These are phyloP conservation scores for Clathrus columnatus DNA, from an alignment of 768 basidiomycete genomes.

Conservation along the genomic window DNA sequence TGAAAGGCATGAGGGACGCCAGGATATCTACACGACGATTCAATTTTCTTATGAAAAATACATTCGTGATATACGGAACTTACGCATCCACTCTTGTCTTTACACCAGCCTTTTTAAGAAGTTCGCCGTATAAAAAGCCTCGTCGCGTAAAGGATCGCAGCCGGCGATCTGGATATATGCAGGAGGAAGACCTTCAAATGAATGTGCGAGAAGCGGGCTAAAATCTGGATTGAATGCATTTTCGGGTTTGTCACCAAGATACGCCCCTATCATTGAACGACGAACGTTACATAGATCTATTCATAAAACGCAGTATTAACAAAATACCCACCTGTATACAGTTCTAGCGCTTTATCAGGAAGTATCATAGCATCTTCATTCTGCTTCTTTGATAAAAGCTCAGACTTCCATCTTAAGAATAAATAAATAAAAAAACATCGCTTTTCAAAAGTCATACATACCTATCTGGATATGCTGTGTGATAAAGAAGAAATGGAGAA, in stretches of 20 bases:
- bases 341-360: not conserved
- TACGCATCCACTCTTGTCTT: conserved; percentile 17
- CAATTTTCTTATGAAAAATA: not conserved
- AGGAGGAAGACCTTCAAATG: conserved; percentile 18
- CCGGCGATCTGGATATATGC: conserved; percentile 20
- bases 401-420: conserved; percentile 13
- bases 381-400: conserved; percentile 17
- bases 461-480: conserved; percentile 17
- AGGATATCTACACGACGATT: not conserved
- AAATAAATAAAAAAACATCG: not conserved
- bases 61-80: not conserved
- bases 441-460: conserved; percentile 7
- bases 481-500: conserved; percentile 16
- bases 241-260: not conserved
- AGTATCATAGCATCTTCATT: conserved; percentile 16
- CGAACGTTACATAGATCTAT: not conserved
- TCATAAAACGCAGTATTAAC: not conserved
- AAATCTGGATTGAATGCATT: not conserved
- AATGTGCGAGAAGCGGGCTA: not conserved
- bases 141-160: conserved; percentile 22
- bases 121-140: conserved; percentile 20
- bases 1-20: not conserved
- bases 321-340: not conserved
- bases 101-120: conserved; percentile 18
- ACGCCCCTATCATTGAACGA: not conserved